These are phyloP conservation scores for Boeremia lycopersici DNA, from an alignment of 2,329 filamentous ascomycete genomes.

Conservation along the genomic window DNA sequence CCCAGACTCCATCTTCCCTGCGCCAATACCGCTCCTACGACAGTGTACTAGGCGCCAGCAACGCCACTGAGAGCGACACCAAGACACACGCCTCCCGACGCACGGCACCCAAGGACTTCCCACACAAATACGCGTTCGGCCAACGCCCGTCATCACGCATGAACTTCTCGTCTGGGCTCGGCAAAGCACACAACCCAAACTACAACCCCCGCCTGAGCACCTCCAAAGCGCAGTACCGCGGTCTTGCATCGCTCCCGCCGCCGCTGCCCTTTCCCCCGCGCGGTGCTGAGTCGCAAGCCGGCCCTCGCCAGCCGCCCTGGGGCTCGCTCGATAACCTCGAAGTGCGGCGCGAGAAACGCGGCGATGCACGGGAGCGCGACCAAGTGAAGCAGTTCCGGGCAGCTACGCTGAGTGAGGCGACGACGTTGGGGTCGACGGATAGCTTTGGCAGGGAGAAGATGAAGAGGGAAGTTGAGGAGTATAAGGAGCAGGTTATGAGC, in stretches of 20 bases:
- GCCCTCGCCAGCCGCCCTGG: constrained; percentile 24
- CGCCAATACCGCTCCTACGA: constrained; percentile 9
- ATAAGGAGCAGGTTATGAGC: constrained; percentile 23
- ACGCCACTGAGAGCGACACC: not conserved
- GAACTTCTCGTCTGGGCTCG: not conserved
- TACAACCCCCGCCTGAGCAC: constrained; percentile 10
- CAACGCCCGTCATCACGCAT: constrained; percentile 8
- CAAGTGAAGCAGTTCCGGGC: not conserved
- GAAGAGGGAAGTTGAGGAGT: constrained; percentile 25
- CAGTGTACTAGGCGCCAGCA: not conserved
- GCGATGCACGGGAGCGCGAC: constrained; percentile 9
- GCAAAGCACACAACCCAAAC: not conserved
- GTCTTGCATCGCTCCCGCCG: not conserved
- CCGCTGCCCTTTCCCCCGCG: constrained; percentile 6
- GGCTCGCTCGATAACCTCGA: constrained; percentile 18
- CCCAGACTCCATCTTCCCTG: constrained; percentile 4
- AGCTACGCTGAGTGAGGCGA: not conserved
- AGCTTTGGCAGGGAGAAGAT: constrained; percentile 9
- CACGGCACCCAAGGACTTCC: constrained; percentile 18
- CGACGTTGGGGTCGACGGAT: not conserved
- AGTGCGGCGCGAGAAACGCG: constrained; percentile 12
- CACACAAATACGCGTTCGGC: constrained; percentile 16
- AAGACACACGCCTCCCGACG: not conserved
- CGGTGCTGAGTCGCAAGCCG: constrained; percentile 3
- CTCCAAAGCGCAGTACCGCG: constrained; percentile 5